Evolutionary conservation across 495 filamentous ascomycete genomes (phyloP).

Genomic region (Podospora didyma): DNA sequence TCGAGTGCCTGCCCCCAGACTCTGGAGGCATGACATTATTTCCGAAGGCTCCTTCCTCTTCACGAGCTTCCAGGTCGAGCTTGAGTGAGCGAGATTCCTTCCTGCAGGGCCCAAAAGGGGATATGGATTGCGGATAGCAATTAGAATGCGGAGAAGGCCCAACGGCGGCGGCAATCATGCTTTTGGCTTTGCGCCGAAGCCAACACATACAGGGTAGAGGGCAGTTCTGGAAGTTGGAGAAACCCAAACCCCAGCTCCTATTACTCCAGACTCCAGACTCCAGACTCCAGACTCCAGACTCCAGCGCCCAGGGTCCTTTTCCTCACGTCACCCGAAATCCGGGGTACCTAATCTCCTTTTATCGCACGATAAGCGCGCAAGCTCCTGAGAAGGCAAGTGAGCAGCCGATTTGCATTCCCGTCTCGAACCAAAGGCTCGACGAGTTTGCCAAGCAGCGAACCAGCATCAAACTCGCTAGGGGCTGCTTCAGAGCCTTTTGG

Average conservation of each 20-base stretch:
- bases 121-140: neutral
- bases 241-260: neutral
- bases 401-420: neutral
- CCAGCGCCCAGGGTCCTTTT: slow-evolving; percentile 2
- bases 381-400: neutral
- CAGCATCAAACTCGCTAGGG: slow-evolving; percentile 3
- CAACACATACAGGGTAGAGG: neutral
- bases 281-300: no score
- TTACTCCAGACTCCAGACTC: neutral
- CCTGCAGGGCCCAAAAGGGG: neutral
- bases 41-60: neutral
- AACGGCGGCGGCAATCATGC: slow-evolving; percentile 4
- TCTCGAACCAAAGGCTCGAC: neutral
- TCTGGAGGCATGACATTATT: neutral
- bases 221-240: neutral
- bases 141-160: slow-evolving; percentile 7
- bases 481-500: neutral
- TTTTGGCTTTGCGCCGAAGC: neutral
- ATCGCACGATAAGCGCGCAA: slow-evolving; percentile 2
- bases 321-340: slow-evolving; percentile 16
- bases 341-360: slow-evolving; percentile 12
- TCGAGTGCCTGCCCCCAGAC: neutral
- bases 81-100: neutral
- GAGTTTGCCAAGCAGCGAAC: neutral
- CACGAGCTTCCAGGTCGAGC: no score